Percentiles rank a stretch among this genome's conserved stretches.
phyloP scores from a whole-genome alignment of 768 basidiomycete genomes.

The Serendipita indica region DNA sequence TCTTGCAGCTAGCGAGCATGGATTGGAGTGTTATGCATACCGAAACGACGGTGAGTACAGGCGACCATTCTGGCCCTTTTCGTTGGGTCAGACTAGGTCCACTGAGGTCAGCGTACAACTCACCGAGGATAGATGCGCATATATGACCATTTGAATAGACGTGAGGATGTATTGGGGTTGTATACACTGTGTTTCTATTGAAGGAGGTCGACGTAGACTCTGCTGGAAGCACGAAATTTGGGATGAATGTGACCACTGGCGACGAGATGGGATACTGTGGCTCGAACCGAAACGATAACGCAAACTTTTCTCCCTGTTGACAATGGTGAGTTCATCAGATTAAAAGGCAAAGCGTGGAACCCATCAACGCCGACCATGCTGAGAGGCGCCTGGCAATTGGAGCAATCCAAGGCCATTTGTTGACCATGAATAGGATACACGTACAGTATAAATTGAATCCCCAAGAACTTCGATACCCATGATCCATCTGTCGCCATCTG shows the following conservation, averaged over 20 bases:
- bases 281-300: conserved; percentile 71
- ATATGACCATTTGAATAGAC: conserved; percentile 85
- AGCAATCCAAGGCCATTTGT: conserved; percentile 13
- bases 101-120: conserved; percentile 82
- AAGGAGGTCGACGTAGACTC: conserved; percentile 55
- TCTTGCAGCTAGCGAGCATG: conserved; percentile 85
- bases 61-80: background rate
- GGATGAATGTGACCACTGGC: conserved; percentile 76
- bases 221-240: conserved; percentile 43
- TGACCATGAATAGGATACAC: conserved; percentile 11
- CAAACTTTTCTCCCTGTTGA: conserved; percentile 58
- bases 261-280: conserved; percentile 71
- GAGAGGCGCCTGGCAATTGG: too few species aligned
- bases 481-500: conserved; percentile 68
- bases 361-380: background rate
- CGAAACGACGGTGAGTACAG: conserved; percentile 34
- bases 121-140: conserved; percentile 80
- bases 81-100: conserved; percentile 10
- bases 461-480: conserved; percentile 75
- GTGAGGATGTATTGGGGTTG: conserved; percentile 33
- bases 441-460: conserved; percentile 61
- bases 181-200: conserved; percentile 8
- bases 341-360: background rate
- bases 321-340: too few species aligned
- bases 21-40: conserved; percentile 80